phyloP scores from a whole-genome alignment of 768 basidiomycete genomes.

The Pleurotus tuoliensis region DNA sequence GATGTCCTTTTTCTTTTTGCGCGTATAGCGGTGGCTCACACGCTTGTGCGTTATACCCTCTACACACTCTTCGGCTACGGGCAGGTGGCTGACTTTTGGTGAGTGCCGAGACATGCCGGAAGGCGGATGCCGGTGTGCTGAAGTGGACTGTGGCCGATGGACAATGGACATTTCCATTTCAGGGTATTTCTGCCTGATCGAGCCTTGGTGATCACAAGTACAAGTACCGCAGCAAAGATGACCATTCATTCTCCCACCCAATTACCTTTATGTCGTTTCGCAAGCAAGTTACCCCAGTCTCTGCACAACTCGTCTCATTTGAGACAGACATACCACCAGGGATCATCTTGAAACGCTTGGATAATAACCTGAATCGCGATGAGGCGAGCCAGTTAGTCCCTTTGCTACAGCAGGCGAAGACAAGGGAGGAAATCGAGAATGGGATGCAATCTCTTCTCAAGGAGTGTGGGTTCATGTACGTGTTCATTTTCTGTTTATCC shows the following conservation, averaged over 20 bases:
- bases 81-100: too few species aligned
- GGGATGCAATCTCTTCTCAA: constrained; percentile 26
- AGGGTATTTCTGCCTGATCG: too few species aligned
- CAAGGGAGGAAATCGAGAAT: constrained; percentile 33
- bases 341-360: constrained; percentile 42
- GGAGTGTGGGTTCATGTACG: constrained; percentile 43
- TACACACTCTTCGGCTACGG: too few species aligned
- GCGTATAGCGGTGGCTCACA: too few species aligned
- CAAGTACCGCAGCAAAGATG: background rate
- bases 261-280: background rate
- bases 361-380: constrained; percentile 37
- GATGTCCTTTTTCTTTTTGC: too few species aligned
- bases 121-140: too few species aligned
- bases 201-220: background rate
- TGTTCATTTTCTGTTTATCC: background rate
- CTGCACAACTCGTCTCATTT: constrained; percentile 37
- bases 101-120: too few species aligned
- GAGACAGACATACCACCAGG: constrained; percentile 34
- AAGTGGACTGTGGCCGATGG: too few species aligned
- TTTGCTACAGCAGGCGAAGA: constrained; percentile 20
- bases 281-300: constrained; percentile 25
- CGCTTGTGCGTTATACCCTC: too few species aligned
- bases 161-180: too few species aligned
- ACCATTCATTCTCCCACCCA: too few species aligned
- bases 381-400: constrained; percentile 22